Evolutionary conservation across 371 early-diverging fungal genomes (phyloP).

Genomic region (Saksenaea vasiformis): DNA sequence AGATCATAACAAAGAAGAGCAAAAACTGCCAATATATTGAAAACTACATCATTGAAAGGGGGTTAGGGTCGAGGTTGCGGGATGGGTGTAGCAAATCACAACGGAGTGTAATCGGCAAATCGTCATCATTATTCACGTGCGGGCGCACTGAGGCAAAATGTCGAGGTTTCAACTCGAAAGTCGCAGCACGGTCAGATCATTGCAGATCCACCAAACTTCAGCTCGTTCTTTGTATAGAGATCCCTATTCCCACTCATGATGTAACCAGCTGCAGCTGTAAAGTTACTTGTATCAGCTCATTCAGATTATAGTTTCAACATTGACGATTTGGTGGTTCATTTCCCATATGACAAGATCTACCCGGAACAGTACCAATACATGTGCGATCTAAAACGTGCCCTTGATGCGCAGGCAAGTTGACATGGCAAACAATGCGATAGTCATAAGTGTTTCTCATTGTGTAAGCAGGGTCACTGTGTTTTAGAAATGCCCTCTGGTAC

Average conservation of each 20-base stretch:
- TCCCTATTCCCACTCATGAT: background rate
- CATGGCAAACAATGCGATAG: background rate
- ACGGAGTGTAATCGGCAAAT: too few relatives aligned
- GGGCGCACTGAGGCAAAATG: too few relatives aligned
- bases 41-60: too few relatives aligned
- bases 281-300: background rate
- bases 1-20: too few relatives aligned
- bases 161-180: background rate
- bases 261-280: background rate
- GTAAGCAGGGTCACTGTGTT: constrained; percentile 85
- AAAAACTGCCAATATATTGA: too few relatives aligned
- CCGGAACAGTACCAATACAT: constrained; percentile 99
- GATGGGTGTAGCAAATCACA: too few relatives aligned
- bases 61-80: too few relatives aligned
- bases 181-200: constrained; percentile 2
- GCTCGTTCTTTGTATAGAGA: background rate
- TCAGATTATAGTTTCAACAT: constrained; percentile 74
- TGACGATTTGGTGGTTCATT: constrained; percentile 94
- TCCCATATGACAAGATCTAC: constrained; percentile 99
- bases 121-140: too few relatives aligned
- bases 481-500: constrained; percentile 99
- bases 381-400: constrained; percentile 90
- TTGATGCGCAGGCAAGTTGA: constrained; percentile 82
- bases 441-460: background rate
- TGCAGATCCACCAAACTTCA: background rate